Evolutionary conservation across 164 flowering plant genomes (phyloP), one percentile per base, ranked within the genome.

Genomic region (Taxillus chinensis): DNA sequence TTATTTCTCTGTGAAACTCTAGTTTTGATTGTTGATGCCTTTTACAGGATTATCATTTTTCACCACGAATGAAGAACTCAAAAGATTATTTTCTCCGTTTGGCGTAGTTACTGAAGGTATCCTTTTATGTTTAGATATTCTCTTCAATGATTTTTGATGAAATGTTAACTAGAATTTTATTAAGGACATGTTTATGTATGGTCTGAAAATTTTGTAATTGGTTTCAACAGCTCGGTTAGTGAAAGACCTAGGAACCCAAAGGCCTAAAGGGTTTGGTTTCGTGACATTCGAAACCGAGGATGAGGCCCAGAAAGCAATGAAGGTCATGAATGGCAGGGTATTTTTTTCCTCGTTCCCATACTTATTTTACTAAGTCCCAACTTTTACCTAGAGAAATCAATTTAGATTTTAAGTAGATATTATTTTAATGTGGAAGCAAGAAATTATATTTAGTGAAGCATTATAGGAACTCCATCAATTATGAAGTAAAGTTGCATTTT

Each of bases 251-350:
- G 68, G 60, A 63, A 85, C 90, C 7, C 71, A 58, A 57, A 83
- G 86, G 77, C 86, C 86, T 39, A 91, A 83, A 73, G 97, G 97
- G 16, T 86, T 80, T 72, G 97, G 91, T 11, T 91, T 88, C 69
- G 85, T 91, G n/a, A 67, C 82, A 6, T 91, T 64, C 63, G 68
- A 81, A 41, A 75, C 86, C 3, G 83, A 81, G 45, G 43, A 2
- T 59, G 88, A 82, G 5, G 97, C 95, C 16, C 79, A 71, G 38
- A 81, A 76, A 59, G 97, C 97, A 4, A 9, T 86, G 61, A 77
- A 81, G 60, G 77, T 83, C 63, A 71, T 90, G 88, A 69, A 86
- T 79, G 84, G 89, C 70, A 78, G 84, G 86, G 95, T 88, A 5
- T n/a, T n/a, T 13, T 41, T 27, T 37, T n/a, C 27, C 46, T 57